Evolutionary conservation across 2,329 filamentous ascomycete genomes (phyloP), one percentile per base, ranked within the genome.

Genomic region (Fusarium proliferatum): DNA sequence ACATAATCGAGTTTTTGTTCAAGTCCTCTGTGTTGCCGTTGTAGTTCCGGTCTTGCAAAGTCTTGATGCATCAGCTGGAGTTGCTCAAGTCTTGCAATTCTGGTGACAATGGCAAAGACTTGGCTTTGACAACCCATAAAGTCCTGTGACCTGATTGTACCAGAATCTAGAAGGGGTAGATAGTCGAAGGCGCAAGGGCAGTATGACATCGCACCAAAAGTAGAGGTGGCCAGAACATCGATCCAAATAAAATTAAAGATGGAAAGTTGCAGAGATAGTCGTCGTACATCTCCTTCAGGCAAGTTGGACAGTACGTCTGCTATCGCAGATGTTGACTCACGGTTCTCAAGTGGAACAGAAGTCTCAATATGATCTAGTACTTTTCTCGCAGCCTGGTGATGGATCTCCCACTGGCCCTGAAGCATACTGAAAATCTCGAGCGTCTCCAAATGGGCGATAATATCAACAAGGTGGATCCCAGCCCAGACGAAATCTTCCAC

Each of bases 391-490:
- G 57, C 57, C n/a, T 51, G 57, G 16, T 60, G 43, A 41, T 60
- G 34, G 6, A 51, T 26, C 23, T 60, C 57, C 57, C 57, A 51
- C 16, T 60, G 57, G 7, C 57, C 57, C 16, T 60, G 43, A 19
- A 60, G 57, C 57, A 60, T 60, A 17, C 57, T 60, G 43, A 60
- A 60, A 21, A 51, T 60, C 26, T 60, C 57, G 16, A 60, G 43
- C 11, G 34, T 41, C 26, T 60, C 57, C 21, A 51, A 33, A 21
- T 60, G 34, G 11, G 43, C 34, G 11, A 60, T 60, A 21, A 51
- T 26, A 51, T 60, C 57, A 5, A 60, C 26, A 60, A 60, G 33
- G 11, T 41, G 43, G 9, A 51, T n/a, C 21, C 57, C 57, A 5
- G 57, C 34, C 34, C 43, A 51, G 4, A 51, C 33, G 9, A 60